A percentile compares a stretch with the other conserved stretches of the same genome.
Conservation (phyloP, 2,329 filamentous ascomycete genomes). For the Purpureocillium lavendulum region DNA sequence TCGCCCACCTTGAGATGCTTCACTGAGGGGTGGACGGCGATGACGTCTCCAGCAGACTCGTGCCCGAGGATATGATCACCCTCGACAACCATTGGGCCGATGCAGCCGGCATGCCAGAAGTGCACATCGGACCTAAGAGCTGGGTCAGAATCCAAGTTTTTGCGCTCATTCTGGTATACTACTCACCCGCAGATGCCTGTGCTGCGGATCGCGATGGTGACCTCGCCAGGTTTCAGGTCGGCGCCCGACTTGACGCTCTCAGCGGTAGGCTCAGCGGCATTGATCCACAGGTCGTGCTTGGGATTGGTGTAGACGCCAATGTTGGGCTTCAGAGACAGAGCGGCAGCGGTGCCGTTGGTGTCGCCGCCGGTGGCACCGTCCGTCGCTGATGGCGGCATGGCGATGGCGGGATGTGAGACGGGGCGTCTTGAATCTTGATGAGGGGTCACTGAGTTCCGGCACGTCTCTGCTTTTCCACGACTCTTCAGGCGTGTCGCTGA, state of each 20-base stretch:
- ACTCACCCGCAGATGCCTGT: slow-evolving; percentile 89
- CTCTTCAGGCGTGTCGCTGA: too few relatives aligned
- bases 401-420: not conserved
- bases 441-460: too few relatives aligned
- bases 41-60: slow-evolving; percentile 78
- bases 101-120: slow-evolving; percentile 94
- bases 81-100: slow-evolving; percentile 89
- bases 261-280: slow-evolving; percentile 64
- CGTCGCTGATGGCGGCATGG: slow-evolving; percentile 7
- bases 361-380: slow-evolving; percentile 3
- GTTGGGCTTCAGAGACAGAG: slow-evolving; percentile 60
- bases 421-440: not conserved
- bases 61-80: slow-evolving; percentile 89
- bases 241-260: slow-evolving; percentile 64
- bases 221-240: slow-evolving; percentile 69
- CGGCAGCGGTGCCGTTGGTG: slow-evolving; percentile 14
- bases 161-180: too few relatives aligned
- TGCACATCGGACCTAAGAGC: slow-evolving; percentile 73
- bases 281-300: slow-evolving; percentile 83
- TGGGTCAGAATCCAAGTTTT: slow-evolving; percentile 1
- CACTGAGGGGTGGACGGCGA: slow-evolving; percentile 76
- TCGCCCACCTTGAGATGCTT: slow-evolving; percentile 73
- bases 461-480: too few relatives aligned
- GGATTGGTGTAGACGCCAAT: slow-evolving; percentile 97
- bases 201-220: slow-evolving; percentile 82